These are phyloP conservation scores for Fraxinus pennsylvanica DNA, from an alignment of 257 asterid species.

Conservation along the genomic window DNA sequence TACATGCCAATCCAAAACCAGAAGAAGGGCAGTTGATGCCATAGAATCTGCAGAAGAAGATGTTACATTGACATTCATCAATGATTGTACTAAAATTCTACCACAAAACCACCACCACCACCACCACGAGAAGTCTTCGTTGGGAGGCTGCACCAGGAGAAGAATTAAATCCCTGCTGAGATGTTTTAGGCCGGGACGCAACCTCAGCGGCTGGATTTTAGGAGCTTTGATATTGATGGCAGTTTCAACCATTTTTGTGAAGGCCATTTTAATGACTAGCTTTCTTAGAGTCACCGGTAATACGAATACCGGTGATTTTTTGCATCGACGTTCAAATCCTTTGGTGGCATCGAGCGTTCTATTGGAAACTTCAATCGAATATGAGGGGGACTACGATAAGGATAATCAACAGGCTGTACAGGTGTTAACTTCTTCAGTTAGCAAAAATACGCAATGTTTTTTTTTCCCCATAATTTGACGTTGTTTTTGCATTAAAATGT, in stretches of 20 bases:
- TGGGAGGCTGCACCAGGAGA: neutral
- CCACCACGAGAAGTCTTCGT: neutral
- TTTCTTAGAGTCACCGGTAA: constrained; percentile 23
- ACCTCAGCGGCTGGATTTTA: constrained; percentile 28
- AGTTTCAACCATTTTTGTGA: constrained; percentile 32
- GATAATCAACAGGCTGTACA: neutral
- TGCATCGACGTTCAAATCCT: constrained; percentile 15
- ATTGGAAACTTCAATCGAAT: neutral
- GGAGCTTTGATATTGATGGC: constrained; percentile 26
- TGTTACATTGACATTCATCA: constrained; percentile 1
- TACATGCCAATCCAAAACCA: constrained; percentile 5
- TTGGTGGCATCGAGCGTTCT: neutral
- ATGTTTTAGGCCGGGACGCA: constrained; percentile 32
- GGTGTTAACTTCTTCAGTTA: neutral
- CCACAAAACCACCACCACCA: neutral
- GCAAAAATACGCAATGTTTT: neutral
- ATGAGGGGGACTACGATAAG: neutral
- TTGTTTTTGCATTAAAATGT: neutral
- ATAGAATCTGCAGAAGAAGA: constrained; percentile 24
- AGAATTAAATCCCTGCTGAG: constrained; percentile 10
- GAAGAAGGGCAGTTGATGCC: constrained; percentile 31
- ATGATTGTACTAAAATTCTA: neutral
- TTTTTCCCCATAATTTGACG: neutral
- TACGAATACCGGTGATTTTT: constrained; percentile 23
- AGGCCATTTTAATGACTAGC: constrained; percentile 32